A percentile compares a stretch with the other conserved stretches of the same genome.
phyloP scores from a whole-genome alignment of 2,329 filamentous ascomycete genomes.

The Fusarium vanettenii region DNA sequence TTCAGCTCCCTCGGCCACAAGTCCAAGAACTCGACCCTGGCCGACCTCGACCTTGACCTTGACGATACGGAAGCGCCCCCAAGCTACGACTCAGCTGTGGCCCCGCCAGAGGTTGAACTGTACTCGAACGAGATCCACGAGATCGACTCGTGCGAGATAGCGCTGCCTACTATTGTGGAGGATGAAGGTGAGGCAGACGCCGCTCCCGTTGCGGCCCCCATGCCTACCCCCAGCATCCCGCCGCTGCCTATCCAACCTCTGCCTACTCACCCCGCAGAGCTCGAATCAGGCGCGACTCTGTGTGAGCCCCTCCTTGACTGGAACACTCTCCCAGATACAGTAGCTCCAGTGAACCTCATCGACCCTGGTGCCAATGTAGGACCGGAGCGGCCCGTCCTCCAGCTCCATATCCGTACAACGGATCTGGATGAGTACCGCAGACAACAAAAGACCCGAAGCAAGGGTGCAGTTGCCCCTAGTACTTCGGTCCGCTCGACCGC shows the following conservation, averaged over 20 bases:
- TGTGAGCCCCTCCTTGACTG: slow-evolving; percentile 43
- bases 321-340: slow-evolving; percentile 40
- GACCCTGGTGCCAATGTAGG: slow-evolving; percentile 27
- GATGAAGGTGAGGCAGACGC: slow-evolving; percentile 37
- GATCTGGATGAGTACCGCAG: slow-evolving; percentile 48
- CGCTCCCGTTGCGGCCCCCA: slow-evolving; percentile 24
- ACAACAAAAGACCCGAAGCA: slow-evolving; percentile 51
- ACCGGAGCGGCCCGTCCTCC: slow-evolving; percentile 51
- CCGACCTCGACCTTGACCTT: slow-evolving; percentile 43
- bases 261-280: slow-evolving; percentile 39
- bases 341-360: slow-evolving; percentile 40
- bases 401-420: slow-evolving; percentile 55
- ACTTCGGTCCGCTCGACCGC: slow-evolving; percentile 61
- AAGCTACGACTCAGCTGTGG: slow-evolving; percentile 58
- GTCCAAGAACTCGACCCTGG: slow-evolving; percentile 49
- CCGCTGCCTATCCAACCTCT: slow-evolving; percentile 37
- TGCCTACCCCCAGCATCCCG: slow-evolving; percentile 22
- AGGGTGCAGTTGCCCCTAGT: slow-evolving; percentile 57
- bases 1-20: slow-evolving; percentile 65
- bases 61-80: slow-evolving; percentile 55
- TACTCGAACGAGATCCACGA: slow-evolving; percentile 64
- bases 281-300: slow-evolving; percentile 39
- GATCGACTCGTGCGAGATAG: slow-evolving; percentile 61
- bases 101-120: slow-evolving; percentile 55
- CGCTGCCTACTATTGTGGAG: slow-evolving; percentile 46